phyloP scores from a whole-genome alignment of 495 filamentous ascomycete species.

The Patellaria atrata region DNA sequence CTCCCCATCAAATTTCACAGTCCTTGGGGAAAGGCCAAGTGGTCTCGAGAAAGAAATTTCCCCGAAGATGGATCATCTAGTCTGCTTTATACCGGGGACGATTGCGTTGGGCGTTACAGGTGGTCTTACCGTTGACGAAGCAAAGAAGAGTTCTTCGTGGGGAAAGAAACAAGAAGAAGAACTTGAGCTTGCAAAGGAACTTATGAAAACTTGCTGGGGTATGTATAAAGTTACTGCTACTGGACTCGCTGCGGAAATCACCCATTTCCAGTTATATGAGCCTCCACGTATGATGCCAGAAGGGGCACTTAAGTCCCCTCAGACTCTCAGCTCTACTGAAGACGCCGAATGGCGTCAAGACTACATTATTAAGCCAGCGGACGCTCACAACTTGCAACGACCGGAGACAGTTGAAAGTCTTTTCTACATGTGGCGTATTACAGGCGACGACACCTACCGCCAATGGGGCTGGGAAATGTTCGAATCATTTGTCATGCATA shows the following conservation, averaged over 20 bases:
- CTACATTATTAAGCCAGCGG: slow-evolving; percentile 56
- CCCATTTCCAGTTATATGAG: slow-evolving; percentile 63
- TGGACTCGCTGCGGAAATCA: slow-evolving; percentile 83
- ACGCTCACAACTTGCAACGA: slow-evolving; percentile 87
- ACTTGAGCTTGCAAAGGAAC: slow-evolving; percentile 66
- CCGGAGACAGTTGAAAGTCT: slow-evolving; percentile 91
- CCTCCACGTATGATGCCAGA: slow-evolving; percentile 42
- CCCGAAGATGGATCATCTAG: slow-evolving; percentile 96
- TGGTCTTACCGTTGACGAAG: slow-evolving; percentile 57
- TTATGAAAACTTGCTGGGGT: slow-evolving; percentile 95
- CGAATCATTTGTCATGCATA: slow-evolving; percentile 74
- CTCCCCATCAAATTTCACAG: slow-evolving; percentile 59
- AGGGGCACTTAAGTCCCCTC: slow-evolving; percentile 25
- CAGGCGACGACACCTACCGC: slow-evolving; percentile 76
- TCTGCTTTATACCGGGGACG: slow-evolving; percentile 94
- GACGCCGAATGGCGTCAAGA: slow-evolving; percentile 56
- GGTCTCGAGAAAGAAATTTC: slow-evolving; percentile 50
- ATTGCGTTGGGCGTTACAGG: slow-evolving; percentile 81
- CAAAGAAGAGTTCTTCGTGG: slow-evolving; percentile 58
- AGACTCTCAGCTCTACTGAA: slow-evolving; percentile 33
- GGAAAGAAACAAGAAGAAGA: slow-evolving; percentile 66
- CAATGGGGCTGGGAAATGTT: slow-evolving; percentile 99
- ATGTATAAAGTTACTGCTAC: slow-evolving; percentile 83
- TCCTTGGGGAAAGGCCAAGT: slow-evolving; percentile 70
- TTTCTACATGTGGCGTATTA: slow-evolving; percentile 98